Evolutionary conservation across 129 eudicot genomes (phyloP), one percentile per base, ranked within the genome.

Genomic region (Helichrysum umbraculigerum): DNA sequence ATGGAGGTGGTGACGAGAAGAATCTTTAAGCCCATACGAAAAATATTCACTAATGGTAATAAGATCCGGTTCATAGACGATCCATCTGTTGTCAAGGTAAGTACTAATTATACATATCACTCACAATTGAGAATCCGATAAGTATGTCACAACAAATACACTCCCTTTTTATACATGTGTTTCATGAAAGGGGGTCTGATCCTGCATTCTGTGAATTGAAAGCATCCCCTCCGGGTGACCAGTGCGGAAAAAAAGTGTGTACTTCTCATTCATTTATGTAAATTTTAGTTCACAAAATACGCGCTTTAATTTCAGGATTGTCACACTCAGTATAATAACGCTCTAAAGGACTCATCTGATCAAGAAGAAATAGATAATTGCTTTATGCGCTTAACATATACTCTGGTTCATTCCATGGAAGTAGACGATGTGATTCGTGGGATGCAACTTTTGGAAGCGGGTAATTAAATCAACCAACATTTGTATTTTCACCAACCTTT

Each of bases 1-100:
- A 66, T 66, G 70, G 47, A 66, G 70, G 70, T 66, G n/a, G 16
- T 66, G 28, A 66, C 50, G 5, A 33, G 70, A 66, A 66, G 34
- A 17, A 6, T 65, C 28, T 65, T 65, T 2, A 34, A 65, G 16
- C 50, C 70, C 47, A 5, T 65, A 65, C 12, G 70, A 33, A 65
- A 20, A 65, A 7, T 65, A 15, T 65, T 65, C 14, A 12, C 50
- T 11, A 17, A 34, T 8, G 6, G 34, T 6, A 34, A 65, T 34
- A 65, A 65, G 28, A 65, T 65, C 50, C 47, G n/a, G 30, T 65
- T 65, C 3, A 65, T 65, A 65, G 70, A 65, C 39, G 70, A 65
- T 34, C 50, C 70, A 15, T 34, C 70, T 16, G 70, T 65, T 65
- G 39, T 65, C 50, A 65, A 65, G 70, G 50, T 65, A 65, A 42